phyloP scores from a whole-genome alignment of 2,329 filamentous ascomycete genomes.

The Nigrospora oryzae region DNA sequence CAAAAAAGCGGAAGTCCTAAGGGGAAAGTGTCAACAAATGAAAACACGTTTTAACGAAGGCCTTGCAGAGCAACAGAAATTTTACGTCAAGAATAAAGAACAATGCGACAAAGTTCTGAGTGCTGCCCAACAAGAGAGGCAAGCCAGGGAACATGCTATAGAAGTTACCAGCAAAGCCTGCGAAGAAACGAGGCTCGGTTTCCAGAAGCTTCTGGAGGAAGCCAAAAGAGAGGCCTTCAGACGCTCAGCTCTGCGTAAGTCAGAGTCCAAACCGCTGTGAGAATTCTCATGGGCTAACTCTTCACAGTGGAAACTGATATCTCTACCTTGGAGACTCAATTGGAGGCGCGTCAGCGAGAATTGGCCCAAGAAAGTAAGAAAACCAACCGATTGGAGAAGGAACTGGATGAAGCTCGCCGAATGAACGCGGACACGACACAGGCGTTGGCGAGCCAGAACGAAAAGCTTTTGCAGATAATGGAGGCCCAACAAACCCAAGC shows the following conservation, averaged over 20 bases:
- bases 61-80: conserved; percentile 2
- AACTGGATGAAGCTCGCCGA: conserved; percentile 1
- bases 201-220: neutral
- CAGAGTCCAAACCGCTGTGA: neutral
- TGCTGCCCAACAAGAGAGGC: neutral
- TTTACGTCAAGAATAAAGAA: conserved; percentile 3
- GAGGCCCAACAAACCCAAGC: neutral
- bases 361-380: neutral
- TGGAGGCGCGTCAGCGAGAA: conserved; percentile 2
- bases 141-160: neutral
- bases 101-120: neutral
- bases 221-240: neutral
- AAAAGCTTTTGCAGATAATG: conserved; percentile 2
- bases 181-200: neutral
- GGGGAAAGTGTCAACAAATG: neutral
- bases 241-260: neutral
- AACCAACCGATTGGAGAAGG: neutral
- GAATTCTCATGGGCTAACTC: neutral
- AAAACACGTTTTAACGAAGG: neutral
- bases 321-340: neutral
- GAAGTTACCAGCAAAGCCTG: neutral
- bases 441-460: conserved; percentile 1
- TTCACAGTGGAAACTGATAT: neutral
- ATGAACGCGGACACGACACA: neutral
- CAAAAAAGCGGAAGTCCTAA: no score